phyloP scores from a whole-genome alignment of 1,284 basidiomycete species.

The Trichosporon coremiiforme region DNA sequence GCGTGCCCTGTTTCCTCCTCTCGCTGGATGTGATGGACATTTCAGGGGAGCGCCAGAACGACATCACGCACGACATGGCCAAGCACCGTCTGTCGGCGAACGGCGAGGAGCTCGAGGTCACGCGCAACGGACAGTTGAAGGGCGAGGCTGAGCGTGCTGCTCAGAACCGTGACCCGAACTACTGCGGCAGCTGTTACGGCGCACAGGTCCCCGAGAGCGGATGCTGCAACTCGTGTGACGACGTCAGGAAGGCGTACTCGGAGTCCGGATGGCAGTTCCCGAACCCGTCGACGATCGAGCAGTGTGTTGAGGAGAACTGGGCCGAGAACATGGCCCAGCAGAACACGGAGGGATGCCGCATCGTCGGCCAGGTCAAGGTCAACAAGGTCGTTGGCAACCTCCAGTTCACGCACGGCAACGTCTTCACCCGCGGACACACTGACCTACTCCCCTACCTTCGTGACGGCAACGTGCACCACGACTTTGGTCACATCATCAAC shows the following conservation, averaged over 20 bases:
- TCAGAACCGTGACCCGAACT: conserved; percentile 65
- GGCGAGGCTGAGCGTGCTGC: conserved; percentile 83
- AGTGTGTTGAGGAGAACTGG: conserved; percentile 96
- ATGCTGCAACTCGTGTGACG: conserved; percentile 96
- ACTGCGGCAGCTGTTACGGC: conserved; percentile 98
- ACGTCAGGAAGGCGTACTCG: conserved; percentile 87
- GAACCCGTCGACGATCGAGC: conserved; percentile 84
- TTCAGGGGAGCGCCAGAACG: conserved; percentile 88
- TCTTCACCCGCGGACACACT: conserved; percentile 83
- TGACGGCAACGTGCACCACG: conserved; percentile 75
- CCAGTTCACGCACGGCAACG: conserved; percentile 78
- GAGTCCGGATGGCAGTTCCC: conserved; percentile 92
- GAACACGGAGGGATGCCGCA: conserved; percentile 89
- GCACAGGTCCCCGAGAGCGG: conserved; percentile 76
- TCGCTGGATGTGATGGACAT: conserved; percentile 98
- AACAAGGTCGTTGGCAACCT: conserved; percentile 91
- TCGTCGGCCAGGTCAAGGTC: conserved; percentile 85
- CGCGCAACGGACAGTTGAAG: conserved; percentile 61
- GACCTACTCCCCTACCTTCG: conserved; percentile 91
- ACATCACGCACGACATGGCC: conserved; percentile 82
- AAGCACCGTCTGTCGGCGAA: conserved; percentile 74
- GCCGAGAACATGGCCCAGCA: conserved; percentile 90
- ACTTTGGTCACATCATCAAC: conserved; percentile 90
- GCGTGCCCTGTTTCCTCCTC: conserved; percentile 96
- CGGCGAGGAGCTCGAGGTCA: conserved; percentile 65